Conservation (phyloP, 139 green algal genomes). For the Volvox africanus region DNA sequence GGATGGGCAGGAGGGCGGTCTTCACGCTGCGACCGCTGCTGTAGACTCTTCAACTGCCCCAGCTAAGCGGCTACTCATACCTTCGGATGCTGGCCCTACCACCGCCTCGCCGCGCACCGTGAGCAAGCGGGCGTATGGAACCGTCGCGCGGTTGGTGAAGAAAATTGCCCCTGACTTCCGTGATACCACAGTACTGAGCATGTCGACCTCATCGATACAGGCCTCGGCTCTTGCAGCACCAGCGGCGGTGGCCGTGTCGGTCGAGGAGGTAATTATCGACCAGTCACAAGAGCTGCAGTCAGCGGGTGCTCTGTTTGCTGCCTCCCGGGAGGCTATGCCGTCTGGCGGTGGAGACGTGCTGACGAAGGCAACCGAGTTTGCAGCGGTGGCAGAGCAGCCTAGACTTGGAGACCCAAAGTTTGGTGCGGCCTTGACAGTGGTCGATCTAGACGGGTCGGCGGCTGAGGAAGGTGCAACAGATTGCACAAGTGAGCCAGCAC, state of each 20-base stretch:
- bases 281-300: too few relatives aligned
- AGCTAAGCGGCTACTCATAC: too few relatives aligned
- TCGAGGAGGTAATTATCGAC: too few relatives aligned
- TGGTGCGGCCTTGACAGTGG: too few relatives aligned
- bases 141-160: slow-evolving; percentile 8
- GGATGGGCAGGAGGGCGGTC: not conserved
- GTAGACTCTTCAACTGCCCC: not conserved
- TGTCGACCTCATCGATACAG: not conserved
- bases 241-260: not conserved
- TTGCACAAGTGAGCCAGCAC: too few relatives aligned
- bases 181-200: not conserved
- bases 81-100: not conserved
- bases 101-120: slow-evolving; percentile 12
- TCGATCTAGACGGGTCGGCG: too few relatives aligned
- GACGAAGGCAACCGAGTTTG: not conserved
- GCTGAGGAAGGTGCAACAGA: too few relatives aligned
- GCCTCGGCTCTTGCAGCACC: not conserved
- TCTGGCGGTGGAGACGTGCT: not conserved
- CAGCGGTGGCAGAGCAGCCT: too few relatives aligned
- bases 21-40: not conserved
- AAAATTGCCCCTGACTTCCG: slow-evolving; percentile 23
- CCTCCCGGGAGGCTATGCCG: too few relatives aligned
- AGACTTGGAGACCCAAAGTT: too few relatives aligned
- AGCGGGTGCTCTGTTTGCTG: too few relatives aligned
- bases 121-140: slow-evolving; percentile 24